Base-by-base conservation (phyloP, 352 stramenopile genomes). In the Phytophthora pisi region DNA sequence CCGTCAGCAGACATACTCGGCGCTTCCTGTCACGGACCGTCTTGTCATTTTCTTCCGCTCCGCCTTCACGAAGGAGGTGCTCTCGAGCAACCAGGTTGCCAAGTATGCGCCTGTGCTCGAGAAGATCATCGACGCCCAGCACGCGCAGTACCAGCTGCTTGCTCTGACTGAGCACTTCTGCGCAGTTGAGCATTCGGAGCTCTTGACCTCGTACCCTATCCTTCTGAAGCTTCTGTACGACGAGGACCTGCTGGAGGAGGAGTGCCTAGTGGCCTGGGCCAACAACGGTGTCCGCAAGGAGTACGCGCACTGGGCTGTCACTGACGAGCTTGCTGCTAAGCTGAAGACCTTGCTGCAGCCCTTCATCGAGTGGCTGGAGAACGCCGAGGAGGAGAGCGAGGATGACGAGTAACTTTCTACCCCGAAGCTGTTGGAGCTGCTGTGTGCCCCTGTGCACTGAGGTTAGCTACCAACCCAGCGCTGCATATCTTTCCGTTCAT, bases 201-300 rank as follows among this genome's bases (percentile, higher is more conserved):
- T 96, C 16, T 63, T 83, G 18, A 71, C 68, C 28, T 84, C 86
- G 45, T 99, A 98, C 77, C 91, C 97, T 30, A 91, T 99, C 40
- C 77, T 99, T 28, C 78, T 99, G 23, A 99, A 99, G 88, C 80
- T 98, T 13, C 67, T 99, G 6, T 99, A 98, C 80, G 97, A 99
- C 69, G 92, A 98, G 55, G 97, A 99, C 66, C 68, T 98, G 11
- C 70, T 99, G 13, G 92, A 98, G 40, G 97, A 99, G 68, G 96
- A 99, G 54, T 92, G 79, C 30, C 93, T 99, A 16, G 72, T 99
- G 4, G 82, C 93, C 49, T 99, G 97, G 97, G 86, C 89, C 7
- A 82, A 77, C 30, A 75, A 79, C 56, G 79, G 73, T 69, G 86
- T 79, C 16, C 82, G 87, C 64, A 93, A 89, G 65, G 78, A 93